Conservation (phyloP, 345 rosid genomes). For the Noccaea caerulescens region DNA sequence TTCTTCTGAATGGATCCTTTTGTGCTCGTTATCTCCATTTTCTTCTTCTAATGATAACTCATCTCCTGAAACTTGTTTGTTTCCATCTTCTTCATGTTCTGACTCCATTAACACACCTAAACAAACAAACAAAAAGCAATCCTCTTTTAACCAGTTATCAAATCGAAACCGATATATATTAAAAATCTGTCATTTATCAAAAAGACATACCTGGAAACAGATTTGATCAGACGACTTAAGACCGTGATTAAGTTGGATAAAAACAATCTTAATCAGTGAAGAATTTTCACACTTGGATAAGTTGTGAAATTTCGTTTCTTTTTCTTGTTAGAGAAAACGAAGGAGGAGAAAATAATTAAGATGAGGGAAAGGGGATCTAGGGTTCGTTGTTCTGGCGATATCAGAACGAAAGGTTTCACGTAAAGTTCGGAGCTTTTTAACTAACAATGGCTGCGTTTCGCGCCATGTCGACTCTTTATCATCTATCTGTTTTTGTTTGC, state of each 20-base stretch:
- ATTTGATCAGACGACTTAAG: not conserved
- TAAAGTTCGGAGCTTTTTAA: slow-evolving; percentile 46
- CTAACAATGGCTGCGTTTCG: slow-evolving; percentile 49
- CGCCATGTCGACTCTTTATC: slow-evolving; percentile 44
- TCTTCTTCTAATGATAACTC: not conserved
- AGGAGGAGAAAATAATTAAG: not conserved
- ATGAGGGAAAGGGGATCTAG: slow-evolving; percentile 38
- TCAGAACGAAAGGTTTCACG: slow-evolving; percentile 48
- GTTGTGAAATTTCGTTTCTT: not conserved
- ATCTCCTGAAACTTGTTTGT: slow-evolving; percentile 22
- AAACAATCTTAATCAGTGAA: slow-evolving; percentile 20
- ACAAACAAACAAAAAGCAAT: slow-evolving; percentile 11
- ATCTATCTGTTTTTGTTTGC: not conserved
- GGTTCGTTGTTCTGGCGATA: slow-evolving; percentile 33
- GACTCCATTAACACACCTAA: slow-evolving; percentile 51
- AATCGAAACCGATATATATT: not conserved
- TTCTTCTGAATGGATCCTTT: slow-evolving; percentile 16
- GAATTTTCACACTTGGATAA: slow-evolving; percentile 13
- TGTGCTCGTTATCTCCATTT: slow-evolving; percentile 30
- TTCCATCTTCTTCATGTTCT: slow-evolving; percentile 36
- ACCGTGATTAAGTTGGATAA: not conserved
- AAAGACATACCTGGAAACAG: slow-evolving; percentile 7
- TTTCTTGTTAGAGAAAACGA: slow-evolving; percentile 24
- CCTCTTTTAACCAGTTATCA: not conserved
- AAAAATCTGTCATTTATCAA: not conserved